These are phyloP conservation scores for Pseudogymnoascus pannorum DNA, from an alignment of 2,329 filamentous ascomycete species.

Conservation along the genomic window DNA sequence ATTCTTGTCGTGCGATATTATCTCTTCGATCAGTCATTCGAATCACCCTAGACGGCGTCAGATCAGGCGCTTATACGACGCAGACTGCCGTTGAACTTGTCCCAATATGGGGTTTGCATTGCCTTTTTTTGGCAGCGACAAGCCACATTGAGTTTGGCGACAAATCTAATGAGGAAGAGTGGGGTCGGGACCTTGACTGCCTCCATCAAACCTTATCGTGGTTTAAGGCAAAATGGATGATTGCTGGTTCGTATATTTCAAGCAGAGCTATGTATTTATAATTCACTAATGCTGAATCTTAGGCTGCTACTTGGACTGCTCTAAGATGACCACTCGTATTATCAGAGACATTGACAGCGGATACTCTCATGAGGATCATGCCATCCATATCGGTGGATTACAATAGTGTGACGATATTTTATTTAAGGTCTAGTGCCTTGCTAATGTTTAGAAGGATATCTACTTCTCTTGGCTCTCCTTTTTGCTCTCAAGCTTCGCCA, in stretches of 20 bases:
- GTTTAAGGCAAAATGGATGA: background rate
- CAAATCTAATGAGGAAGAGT: background rate
- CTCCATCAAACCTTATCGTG: background rate
- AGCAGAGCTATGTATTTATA: background rate
- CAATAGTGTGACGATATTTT: background rate
- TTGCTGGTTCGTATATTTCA: conserved; percentile 1
- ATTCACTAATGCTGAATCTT: background rate
- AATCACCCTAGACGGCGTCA: background rate
- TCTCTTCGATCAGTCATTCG: background rate
- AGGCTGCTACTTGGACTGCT: background rate
- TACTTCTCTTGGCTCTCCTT: background rate
- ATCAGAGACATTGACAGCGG: background rate
- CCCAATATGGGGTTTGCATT: conserved; percentile 3
- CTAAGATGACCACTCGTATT: conserved; percentile 1
- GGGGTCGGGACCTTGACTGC: background rate
- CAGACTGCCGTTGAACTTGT: background rate
- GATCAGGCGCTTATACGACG: background rate
- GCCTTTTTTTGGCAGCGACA: background rate
- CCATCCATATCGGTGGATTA: background rate
- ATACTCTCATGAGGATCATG: background rate
- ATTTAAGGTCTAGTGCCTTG: background rate
- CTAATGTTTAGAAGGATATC: background rate
- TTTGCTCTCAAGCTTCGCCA: background rate
- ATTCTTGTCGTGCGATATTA: background rate
- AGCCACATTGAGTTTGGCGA: background rate